phyloP scores from a whole-genome alignment of 2,329 filamentous ascomycete genomes.

The Mycosphaerella arachidis region DNA sequence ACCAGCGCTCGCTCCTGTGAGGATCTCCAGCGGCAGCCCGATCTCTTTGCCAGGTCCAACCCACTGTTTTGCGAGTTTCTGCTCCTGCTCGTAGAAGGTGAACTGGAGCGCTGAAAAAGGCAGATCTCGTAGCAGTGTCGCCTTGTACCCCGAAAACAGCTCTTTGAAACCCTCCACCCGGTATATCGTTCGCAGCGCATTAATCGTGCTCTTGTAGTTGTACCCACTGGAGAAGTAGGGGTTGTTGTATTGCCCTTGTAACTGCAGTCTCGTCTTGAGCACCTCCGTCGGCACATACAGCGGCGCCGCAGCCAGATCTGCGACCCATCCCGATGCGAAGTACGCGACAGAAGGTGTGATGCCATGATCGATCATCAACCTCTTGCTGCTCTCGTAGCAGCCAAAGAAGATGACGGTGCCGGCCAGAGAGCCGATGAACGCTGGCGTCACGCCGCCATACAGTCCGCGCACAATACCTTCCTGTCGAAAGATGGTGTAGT shows the following conservation, averaged over 20 bases:
- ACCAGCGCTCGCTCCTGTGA: slow-evolving; percentile 84
- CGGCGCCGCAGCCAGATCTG: slow-evolving; percentile 85
- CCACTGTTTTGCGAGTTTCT: slow-evolving; percentile 73
- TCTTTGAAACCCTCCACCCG: slow-evolving; percentile 76
- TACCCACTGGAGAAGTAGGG: slow-evolving; percentile 91
- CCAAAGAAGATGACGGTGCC: slow-evolving; percentile 95
- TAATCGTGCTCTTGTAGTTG: slow-evolving; percentile 82
- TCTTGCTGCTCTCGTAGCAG: slow-evolving; percentile 92
- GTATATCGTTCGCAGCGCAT: slow-evolving; percentile 82
- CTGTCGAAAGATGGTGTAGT: slow-evolving; percentile 87
- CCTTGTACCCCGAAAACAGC: slow-evolving; percentile 95
- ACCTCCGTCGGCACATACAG: slow-evolving; percentile 97
- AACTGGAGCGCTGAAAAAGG: slow-evolving; percentile 96
- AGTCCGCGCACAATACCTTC: slow-evolving; percentile 82
- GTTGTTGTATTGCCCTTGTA: slow-evolving; percentile 94
- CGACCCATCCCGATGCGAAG: slow-evolving; percentile 81
- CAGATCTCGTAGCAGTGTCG: slow-evolving; percentile 87
- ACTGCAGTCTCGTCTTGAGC: slow-evolving; percentile 90
- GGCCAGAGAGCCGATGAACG: slow-evolving; percentile 85
- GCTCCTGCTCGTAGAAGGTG: slow-evolving; percentile 95
- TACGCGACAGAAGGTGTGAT: slow-evolving; percentile 81
- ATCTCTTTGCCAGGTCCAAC: slow-evolving; percentile 72
- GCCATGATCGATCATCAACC: slow-evolving; percentile 78
- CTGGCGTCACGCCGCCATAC: slow-evolving; percentile 90
- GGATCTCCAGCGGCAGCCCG: slow-evolving; percentile 75